Conservation (phyloP, 805 yeast species). For the Starmerella vaccinii region DNA sequence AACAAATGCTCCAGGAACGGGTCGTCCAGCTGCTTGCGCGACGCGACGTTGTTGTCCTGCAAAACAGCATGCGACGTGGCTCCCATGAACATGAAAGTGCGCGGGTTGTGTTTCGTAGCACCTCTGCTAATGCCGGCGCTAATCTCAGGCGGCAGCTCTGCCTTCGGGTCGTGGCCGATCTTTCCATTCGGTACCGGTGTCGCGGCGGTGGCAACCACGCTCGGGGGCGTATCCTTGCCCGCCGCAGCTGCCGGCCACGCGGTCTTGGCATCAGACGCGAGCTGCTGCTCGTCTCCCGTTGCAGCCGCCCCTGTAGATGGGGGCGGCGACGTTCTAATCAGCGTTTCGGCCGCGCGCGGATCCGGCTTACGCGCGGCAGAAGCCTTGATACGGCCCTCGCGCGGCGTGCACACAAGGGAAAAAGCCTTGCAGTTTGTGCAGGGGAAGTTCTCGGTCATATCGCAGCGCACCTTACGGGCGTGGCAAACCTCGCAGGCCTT, state of each 20-base stretch:
- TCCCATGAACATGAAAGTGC: slow-evolving; percentile 8
- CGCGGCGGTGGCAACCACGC: too few species aligned
- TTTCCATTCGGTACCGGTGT: not conserved
- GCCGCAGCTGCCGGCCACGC: not conserved
- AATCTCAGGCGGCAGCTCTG: slow-evolving; percentile 3
- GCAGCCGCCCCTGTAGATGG: not conserved
- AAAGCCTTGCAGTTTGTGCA: slow-evolving; percentile 65
- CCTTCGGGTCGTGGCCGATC: not conserved
- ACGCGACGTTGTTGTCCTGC: not conserved
- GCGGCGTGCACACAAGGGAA: slow-evolving; percentile 60
- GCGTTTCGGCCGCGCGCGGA: not conserved
- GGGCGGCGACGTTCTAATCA: not conserved
- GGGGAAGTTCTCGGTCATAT: slow-evolving; percentile 41
- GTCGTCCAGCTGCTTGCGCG: not conserved
- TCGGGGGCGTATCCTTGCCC: too few species aligned
- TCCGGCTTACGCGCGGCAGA: slow-evolving; percentile 1
- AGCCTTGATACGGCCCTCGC: slow-evolving; percentile 33
- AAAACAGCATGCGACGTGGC: slow-evolving; percentile 10
- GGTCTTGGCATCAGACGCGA: too few species aligned
- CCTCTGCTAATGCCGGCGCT: slow-evolving; percentile 1
- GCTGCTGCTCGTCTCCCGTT: not conserved
- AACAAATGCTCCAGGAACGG: slow-evolving; percentile 1
- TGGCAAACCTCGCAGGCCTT: slow-evolving; percentile 73
- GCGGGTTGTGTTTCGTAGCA: not conserved
- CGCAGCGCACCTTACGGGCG: slow-evolving; percentile 67